A percentile compares a stretch with the other conserved stretches of the same genome.
These are phyloP conservation scores for Candida sakaeoensis DNA, from an alignment of 805 yeast species.

Conservation along the genomic window DNA sequence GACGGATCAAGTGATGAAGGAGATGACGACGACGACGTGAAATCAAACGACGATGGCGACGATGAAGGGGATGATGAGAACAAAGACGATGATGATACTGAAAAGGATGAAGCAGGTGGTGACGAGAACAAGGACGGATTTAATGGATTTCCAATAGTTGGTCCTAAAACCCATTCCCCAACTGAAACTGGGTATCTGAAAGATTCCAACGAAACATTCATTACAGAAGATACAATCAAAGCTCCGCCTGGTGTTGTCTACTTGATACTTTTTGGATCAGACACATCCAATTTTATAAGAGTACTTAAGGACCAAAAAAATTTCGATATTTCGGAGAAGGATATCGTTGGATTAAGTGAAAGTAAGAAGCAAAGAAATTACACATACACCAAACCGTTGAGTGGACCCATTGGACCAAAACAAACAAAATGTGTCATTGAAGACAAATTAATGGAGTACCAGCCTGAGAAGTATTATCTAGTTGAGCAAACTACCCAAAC, in stretches of 20 bases:
- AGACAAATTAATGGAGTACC: conserved; percentile 53
- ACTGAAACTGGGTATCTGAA: conserved; percentile 45
- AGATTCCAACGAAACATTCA: conserved; percentile 48
- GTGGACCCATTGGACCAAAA: conserved; percentile 71
- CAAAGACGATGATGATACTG: conserved; percentile 10
- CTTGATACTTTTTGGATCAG: conserved; percentile 59
- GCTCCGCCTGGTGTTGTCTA: conserved; percentile 68
- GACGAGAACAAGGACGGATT: conserved; percentile 19
- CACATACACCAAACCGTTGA: conserved; percentile 59
- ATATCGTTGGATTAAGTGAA: conserved; percentile 27
- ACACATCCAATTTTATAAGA: conserved; percentile 40
- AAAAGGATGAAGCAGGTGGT: conserved; percentile 15
- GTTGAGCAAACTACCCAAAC: conserved; percentile 60
- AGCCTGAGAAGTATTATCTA: conserved; percentile 44
- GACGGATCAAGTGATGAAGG: conserved; percentile 15
- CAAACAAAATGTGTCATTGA: conserved; percentile 64
- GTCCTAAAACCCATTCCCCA: conserved; percentile 48
- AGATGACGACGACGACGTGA: conserved; percentile 4
- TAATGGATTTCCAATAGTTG: conserved; percentile 39
- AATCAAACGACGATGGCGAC: conserved; percentile 8
- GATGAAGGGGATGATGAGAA: background rate
- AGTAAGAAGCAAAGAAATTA: conserved; percentile 43
- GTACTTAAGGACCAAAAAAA: conserved; percentile 62
- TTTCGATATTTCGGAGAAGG: conserved; percentile 49
- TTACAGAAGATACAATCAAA: conserved; percentile 48